phyloP scores from a whole-genome alignment of 257 asterid species.

The Cruciata laevipes region DNA sequence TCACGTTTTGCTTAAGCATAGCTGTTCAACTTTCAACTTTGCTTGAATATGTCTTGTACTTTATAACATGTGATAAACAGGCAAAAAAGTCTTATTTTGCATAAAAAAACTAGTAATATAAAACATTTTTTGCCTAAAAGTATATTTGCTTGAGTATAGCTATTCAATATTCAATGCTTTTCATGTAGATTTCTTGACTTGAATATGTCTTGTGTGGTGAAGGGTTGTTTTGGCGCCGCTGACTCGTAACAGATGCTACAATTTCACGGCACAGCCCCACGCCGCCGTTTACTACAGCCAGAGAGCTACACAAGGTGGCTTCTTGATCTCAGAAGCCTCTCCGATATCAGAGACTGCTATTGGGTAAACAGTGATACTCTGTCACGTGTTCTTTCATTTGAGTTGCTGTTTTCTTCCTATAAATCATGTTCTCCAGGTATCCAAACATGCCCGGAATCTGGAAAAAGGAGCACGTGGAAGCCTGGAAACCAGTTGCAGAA shows the following conservation, averaged over 20 bases:
- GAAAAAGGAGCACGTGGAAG: constrained; percentile 35
- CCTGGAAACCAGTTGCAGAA: constrained; percentile 52
- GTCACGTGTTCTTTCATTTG: too few relatives aligned
- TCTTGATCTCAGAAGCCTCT: constrained; percentile 37
- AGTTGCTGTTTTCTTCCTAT: too few relatives aligned
- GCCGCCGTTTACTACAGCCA: constrained; percentile 39
- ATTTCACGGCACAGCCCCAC: constrained; percentile 34
- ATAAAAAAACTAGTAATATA: too few relatives aligned
- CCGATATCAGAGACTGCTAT: constrained; percentile 25
- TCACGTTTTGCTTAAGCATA: too few relatives aligned
- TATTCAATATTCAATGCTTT: too few relatives aligned
- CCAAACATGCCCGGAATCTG: constrained; percentile 32
- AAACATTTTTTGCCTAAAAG: too few relatives aligned
- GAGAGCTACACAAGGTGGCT: constrained; percentile 36
- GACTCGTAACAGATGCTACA: constrained; percentile 34
- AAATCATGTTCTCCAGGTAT: background rate
- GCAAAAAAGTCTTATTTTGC: too few relatives aligned
- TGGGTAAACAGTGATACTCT: background rate
- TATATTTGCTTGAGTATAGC: too few relatives aligned
- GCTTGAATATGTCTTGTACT: too few relatives aligned
- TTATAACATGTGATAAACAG: too few relatives aligned
- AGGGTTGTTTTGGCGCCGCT: constrained; percentile 44
- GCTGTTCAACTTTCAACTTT: too few relatives aligned
- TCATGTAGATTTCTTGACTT: background rate
- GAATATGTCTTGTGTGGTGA: background rate